phyloP scores from a whole-genome alignment of 352 stramenopile genomes.

The Globisporangium mamillatum region DNA sequence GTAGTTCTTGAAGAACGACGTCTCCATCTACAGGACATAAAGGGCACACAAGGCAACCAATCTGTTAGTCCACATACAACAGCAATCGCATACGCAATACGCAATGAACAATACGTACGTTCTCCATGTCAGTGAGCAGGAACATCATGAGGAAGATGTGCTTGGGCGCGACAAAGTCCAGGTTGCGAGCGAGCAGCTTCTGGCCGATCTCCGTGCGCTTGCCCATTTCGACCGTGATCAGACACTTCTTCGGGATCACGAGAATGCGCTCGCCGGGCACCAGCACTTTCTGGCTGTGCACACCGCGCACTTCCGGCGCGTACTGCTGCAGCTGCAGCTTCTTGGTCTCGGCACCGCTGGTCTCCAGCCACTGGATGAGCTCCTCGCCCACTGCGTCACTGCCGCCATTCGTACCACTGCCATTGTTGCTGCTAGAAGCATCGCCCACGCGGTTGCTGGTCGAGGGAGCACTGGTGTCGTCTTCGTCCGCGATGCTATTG shows the following conservation, averaged over 20 bases:
- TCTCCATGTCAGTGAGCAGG: slow-evolving; percentile 95
- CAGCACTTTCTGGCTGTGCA: slow-evolving; percentile 89
- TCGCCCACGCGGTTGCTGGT: slow-evolving; percentile 14
- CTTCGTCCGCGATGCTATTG: slow-evolving; percentile 9
- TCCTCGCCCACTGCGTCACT: slow-evolving; percentile 53
- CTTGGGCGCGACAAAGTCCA: slow-evolving; percentile 98
- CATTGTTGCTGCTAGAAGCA: slow-evolving; percentile 6
- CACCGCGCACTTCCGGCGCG: slow-evolving; percentile 89
- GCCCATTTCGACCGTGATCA: slow-evolving; percentile 99
- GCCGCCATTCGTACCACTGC: slow-evolving; percentile 13
- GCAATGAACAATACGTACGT: slow-evolving; percentile 31
- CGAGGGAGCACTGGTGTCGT: not conserved
- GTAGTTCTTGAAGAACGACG: slow-evolving; percentile 92
- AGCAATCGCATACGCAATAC: not conserved
- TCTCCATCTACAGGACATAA: slow-evolving; percentile 38
- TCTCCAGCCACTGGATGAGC: slow-evolving; percentile 76
- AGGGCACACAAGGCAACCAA: not conserved
- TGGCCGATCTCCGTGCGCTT: slow-evolving; percentile 95
- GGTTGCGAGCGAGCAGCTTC: slow-evolving; percentile 88
- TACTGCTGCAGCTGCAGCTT: slow-evolving; percentile 87
- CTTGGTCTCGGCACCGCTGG: slow-evolving; percentile 65
- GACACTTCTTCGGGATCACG: slow-evolving; percentile 92
- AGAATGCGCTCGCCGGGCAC: slow-evolving; percentile 87
- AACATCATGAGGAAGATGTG: slow-evolving; percentile 99
- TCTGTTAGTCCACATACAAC: not conserved